A percentile compares a stretch with the other conserved stretches of the same genome.
Evolutionary conservation across 441 rosid species (phyloP).

Genomic region (Populus hybrid): DNA sequence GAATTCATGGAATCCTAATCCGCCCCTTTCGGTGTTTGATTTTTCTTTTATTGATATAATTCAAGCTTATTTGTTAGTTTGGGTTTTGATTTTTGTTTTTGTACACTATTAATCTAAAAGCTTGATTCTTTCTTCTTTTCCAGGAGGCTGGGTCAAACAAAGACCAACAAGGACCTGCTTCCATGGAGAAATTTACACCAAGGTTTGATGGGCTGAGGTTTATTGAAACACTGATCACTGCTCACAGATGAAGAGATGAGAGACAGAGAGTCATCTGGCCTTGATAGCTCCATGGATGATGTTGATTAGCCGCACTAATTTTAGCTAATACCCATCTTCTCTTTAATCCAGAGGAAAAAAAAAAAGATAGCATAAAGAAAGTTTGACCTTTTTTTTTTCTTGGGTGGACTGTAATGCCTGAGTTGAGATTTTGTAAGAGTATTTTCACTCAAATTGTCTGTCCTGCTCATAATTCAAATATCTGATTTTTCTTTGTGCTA

Average conservation of each 20-base stretch:
- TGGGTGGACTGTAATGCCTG: neutral
- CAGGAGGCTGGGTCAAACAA: slow-evolving; percentile 41
- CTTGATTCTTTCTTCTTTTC: neutral
- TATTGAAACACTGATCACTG: slow-evolving; percentile 91
- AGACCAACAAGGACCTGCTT: slow-evolving; percentile 32
- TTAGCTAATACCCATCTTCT: neutral
- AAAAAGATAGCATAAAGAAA: neutral
- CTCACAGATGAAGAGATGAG: slow-evolving; percentile 51
- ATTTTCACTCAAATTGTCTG: neutral
- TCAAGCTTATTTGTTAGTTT: neutral
- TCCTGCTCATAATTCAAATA: neutral
- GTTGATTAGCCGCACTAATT: neutral
- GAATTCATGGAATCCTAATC: neutral
- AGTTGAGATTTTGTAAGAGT: slow-evolving; percentile 3
- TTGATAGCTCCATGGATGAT: neutral
- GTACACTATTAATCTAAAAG: neutral
- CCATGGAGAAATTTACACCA: slow-evolving; percentile 55
- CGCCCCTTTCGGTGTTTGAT: neutral
- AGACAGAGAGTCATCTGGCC: neutral
- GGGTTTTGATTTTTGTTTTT: neutral
- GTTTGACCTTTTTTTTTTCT: neutral
- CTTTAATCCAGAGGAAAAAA: neutral
- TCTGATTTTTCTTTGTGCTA: neutral
- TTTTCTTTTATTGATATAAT: too few relatives aligned
- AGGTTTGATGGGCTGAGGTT: slow-evolving; percentile 83